A percentile compares a stretch with the other conserved stretches of the same genome.
Evolutionary conservation across 352 stramenopile species (phyloP).

Genomic region (Elongisporangium prolatum): DNA sequence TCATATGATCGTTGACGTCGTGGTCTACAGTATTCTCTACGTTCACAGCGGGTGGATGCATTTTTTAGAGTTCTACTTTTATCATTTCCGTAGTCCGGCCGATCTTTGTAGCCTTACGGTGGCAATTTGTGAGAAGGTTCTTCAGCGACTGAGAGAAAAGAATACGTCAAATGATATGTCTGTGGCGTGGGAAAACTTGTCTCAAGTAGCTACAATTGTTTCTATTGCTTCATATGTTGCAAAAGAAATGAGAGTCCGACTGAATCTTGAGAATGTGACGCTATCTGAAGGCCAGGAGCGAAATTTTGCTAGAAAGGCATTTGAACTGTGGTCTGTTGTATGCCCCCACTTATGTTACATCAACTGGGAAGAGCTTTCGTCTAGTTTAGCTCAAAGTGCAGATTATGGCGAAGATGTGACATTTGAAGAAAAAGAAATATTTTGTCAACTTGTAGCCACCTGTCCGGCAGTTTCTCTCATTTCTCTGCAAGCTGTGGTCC

Average conservation of each 20-base stretch:
- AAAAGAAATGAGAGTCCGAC: conserved; percentile 10
- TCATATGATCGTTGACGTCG: conserved; percentile 58
- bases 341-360: conserved; percentile 50
- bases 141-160: conserved; percentile 23
- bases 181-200: conserved; percentile 75
- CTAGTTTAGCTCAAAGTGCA: conserved; percentile 40
- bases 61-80: conserved; percentile 78
- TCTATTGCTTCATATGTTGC: conserved; percentile 28
- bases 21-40: conserved; percentile 64
- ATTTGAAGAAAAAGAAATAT: conserved; percentile 56
- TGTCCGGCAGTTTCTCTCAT: conserved; percentile 30
- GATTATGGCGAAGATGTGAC: conserved; percentile 38
- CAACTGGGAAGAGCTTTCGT: conserved; percentile 50
- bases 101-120: conserved; percentile 37
- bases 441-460: conserved; percentile 44
- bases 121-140: conserved; percentile 35
- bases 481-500: conserved; percentile 32
- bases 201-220: conserved; percentile 63
- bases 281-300: conserved; percentile 33
- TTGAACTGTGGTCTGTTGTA: conserved; percentile 59
- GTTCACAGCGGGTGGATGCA: conserved; percentile 81
- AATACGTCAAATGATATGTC: conserved; percentile 20
- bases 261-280: conserved; percentile 14
- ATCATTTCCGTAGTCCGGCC: conserved; percentile 29
- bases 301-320: conserved; percentile 40